Evolutionary conservation across 2,329 filamentous ascomycete species (phyloP), one percentile per base, ranked within the genome.

Genomic region (Aspergillus neotritici): DNA sequence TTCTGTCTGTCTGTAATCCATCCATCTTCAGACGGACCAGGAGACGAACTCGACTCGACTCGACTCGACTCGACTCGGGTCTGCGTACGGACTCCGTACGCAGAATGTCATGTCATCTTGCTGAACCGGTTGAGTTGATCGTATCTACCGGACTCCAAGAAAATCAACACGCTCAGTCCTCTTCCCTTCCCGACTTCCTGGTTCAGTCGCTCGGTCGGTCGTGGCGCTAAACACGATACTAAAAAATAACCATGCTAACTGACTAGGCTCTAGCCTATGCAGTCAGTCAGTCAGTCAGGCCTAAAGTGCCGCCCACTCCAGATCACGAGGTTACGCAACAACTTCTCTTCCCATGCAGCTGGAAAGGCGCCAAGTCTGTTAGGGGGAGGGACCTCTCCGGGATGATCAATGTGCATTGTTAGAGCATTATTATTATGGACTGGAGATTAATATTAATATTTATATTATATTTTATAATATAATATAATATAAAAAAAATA

Each of bases 271-370:
- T 44, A 49, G 46, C n/a, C n/a, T 45, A 45, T 49, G 46, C 48
- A 45, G 36, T 44, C 46, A 31, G 38, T n/a, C n/a, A n/a, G n/a
- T n/a, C n/a, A n/a, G n/a, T n/a, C 21, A 25, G 21, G 21, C 21
- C 21, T 25, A 25, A 46, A 40, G 37, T 40, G 41, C 44, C 41
- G 41, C 44, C 46, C 42, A 45, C 48, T 34, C 44, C 41, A 48
- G 48, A 44, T 52, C 47, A 50, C 48, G 43, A 48, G 51, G 47
- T 54, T 48, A 52, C 51, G 52, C 51, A 53, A 43, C 40, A 48
- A 44, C 49, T 31, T 44, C 28, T 39, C 31, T 46, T 44, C 40
- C 41, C 44, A 51, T 51, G 50, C 52, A 52, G 39, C 44, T 45
- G 35, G 41, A 42, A 30, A 34, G 37, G 37, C 17, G 37, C 31